phyloP scores from a whole-genome alignment of 2,329 filamentous ascomycete genomes.

The Pseudogymnoascus sp. region DNA sequence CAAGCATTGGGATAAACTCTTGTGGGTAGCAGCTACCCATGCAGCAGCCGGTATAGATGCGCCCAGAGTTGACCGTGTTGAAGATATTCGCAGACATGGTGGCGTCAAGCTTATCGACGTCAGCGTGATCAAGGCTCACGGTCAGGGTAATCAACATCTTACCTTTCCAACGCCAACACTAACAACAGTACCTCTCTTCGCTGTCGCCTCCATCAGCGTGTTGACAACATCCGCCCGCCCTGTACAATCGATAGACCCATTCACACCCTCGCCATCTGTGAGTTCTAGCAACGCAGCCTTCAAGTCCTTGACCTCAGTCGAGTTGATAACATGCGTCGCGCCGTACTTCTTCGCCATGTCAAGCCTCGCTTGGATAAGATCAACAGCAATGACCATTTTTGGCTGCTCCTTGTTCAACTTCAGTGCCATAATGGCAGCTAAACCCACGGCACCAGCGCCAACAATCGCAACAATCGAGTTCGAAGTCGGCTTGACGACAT shows the following conservation, averaged over 20 bases:
- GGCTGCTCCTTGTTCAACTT: conserved; percentile 17
- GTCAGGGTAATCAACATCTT: not conserved
- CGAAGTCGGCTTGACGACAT: conserved; percentile 27
- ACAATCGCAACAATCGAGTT: conserved; percentile 30
- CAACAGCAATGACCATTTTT: conserved; percentile 37
- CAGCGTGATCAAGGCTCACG: not conserved
- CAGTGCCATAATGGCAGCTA: conserved; percentile 35
- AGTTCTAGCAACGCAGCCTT: conserved; percentile 11
- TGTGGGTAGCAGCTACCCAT: conserved; percentile 21
- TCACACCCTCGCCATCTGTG: conserved; percentile 15
- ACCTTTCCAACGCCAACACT: conserved; percentile 16
- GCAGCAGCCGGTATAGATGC: conserved; percentile 16
- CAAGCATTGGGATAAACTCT: conserved; percentile 18
- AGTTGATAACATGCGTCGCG: conserved; percentile 27
- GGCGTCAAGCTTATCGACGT: conserved; percentile 13
- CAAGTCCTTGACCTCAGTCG: conserved; percentile 12
- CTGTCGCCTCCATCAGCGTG: conserved; percentile 15
- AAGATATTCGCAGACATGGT: conserved; percentile 15
- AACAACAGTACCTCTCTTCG: conserved; percentile 18
- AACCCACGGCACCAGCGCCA: conserved; percentile 36
- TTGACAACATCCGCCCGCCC: conserved; percentile 15
- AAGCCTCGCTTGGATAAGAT: conserved; percentile 36
- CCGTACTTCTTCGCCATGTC: conserved; percentile 38
- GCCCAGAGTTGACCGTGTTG: conserved; percentile 17
- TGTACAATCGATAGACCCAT: conserved; percentile 18